phyloP scores from a whole-genome alignment of 139 green algal genomes.

The Chlorella sp. region DNA sequence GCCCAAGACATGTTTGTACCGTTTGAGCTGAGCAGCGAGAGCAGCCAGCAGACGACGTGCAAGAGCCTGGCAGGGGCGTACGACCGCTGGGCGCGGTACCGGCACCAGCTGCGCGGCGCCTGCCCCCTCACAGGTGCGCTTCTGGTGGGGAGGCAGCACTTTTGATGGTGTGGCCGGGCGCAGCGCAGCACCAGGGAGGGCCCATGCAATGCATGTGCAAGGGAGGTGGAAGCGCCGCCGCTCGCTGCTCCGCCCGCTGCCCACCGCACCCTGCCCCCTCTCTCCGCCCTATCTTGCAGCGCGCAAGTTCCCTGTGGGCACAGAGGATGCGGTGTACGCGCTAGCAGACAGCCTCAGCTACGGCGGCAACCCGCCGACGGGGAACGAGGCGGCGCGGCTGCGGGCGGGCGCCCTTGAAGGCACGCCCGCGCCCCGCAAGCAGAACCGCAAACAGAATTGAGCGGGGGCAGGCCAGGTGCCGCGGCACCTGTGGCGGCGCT shows the following conservation, averaged over 20 bases:
- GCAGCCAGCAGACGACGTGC: background rate
- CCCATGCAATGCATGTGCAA: no score
- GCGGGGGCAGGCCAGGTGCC: no score
- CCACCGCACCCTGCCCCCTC: background rate
- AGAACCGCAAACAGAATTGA: no score
- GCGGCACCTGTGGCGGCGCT: no score
- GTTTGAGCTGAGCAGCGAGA: background rate
- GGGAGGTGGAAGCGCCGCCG: no score
- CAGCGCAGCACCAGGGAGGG: no score
- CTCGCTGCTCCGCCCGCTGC: no score
- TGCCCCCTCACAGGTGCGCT: slow-evolving; percentile 9
- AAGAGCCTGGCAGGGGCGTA: background rate
- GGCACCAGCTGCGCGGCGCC: background rate
- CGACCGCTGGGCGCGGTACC: background rate
- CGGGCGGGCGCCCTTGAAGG: no score
- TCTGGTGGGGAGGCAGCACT: no score
- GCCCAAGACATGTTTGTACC: slow-evolving; percentile 1
- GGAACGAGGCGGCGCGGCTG: no score
- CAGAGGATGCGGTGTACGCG: background rate
- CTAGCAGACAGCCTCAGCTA: background rate
- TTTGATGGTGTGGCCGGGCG: background rate
- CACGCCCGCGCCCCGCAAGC: no score
- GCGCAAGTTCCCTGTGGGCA: slow-evolving; percentile 1
- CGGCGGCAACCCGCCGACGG: background rate
- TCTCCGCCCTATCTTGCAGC: background rate